Evolutionary conservation across 371 early-diverging fungal species (phyloP).

Genomic region (Rhizomucor pusillus): DNA sequence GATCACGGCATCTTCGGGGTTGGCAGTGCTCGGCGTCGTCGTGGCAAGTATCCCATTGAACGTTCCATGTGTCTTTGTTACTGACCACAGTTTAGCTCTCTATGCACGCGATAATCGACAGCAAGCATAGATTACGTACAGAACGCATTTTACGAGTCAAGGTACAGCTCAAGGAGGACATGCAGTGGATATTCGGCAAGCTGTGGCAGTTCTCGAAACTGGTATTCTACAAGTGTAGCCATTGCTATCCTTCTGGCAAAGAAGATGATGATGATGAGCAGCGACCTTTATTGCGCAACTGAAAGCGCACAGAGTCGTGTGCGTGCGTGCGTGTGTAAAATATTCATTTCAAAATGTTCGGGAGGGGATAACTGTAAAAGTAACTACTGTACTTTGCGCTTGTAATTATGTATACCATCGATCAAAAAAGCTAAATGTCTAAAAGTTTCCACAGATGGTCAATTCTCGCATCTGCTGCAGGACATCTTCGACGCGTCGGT

Average conservation of each 20-base stretch:
- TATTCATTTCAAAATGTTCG: too few species aligned
- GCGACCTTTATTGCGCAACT: not conserved
- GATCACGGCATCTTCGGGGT: slow-evolving; percentile 58
- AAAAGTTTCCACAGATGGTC: slow-evolving; percentile 78
- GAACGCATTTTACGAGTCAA: slow-evolving; percentile 37
- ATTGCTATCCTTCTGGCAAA: not conserved
- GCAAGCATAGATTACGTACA: slow-evolving; percentile 44
- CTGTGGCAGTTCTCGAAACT: too few species aligned
- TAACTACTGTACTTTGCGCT: too few species aligned
- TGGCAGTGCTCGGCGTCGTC: slow-evolving; percentile 61
- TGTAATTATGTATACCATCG: too few species aligned
- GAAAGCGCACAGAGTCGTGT: not conserved
- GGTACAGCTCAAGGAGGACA: not conserved
- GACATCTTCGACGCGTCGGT: slow-evolving; percentile 72
- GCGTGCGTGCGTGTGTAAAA: too few species aligned
- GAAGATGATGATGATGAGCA: not conserved
- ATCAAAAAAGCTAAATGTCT: not conserved
- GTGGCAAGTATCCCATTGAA: slow-evolving; percentile 36
- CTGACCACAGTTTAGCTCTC: slow-evolving; percentile 29
- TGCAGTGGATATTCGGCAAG: too few species aligned
- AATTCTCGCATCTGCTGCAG: slow-evolving; percentile 88
- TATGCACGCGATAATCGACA: slow-evolving; percentile 51
- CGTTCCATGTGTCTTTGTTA: not conserved
- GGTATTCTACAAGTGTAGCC: too few species aligned
- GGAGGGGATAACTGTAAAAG: too few species aligned